Evolutionary conservation across 2,329 filamentous ascomycete genomes (phyloP), one percentile per base, ranked within the genome.

Genomic region (Aspergillus pseudonomiae): DNA sequence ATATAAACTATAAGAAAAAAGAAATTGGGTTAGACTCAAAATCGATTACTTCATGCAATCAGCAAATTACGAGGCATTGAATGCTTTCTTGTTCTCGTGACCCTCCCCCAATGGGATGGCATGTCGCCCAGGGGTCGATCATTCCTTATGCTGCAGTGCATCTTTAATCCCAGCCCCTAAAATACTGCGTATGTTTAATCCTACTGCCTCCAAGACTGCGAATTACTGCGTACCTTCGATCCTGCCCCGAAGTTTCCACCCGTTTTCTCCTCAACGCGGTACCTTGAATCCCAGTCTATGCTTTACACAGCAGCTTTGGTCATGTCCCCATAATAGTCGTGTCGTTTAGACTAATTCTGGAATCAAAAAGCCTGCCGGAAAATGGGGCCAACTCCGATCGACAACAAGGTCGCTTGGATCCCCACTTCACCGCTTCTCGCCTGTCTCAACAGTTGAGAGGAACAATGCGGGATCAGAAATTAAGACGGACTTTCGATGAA

Each of bases 391-490:
- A 67, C 59, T 66, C 66, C 65, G 62, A 65, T 63, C 57, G 62
- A 52, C 62, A 48, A 63, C 61, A 68, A 64, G 62, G 64, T 59
- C 53, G 50, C 56, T 53, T 34, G 14, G 28, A 48, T 59, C 62
- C 30, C 55, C 57, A 57, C 57, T 41, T 69, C 64, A 69, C 68
- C 69, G 65, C 69, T 65, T 61, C 68, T 64, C 67, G 57, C 16
- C 39, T 21, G 50, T 34, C 65, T 65, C 65, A 68, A 67, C 66
- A 45, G 52, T 68, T 67, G 63, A 68, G 66, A 30, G 26, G 14
- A 60, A 52, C 52, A 63, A 61, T 39, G 32, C 32, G 30, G 30
- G 52, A 54, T 28, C 9, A 54, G 32, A 41, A 55, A 36, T 39
- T 26, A 36, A 24, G 32, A 39, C 24, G 11, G 32, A 39, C 21